A percentile compares a stretch with the other conserved stretches of the same genome.
phyloP scores from a whole-genome alignment of 345 rosid genomes.

The Corchorus olitorius region DNA sequence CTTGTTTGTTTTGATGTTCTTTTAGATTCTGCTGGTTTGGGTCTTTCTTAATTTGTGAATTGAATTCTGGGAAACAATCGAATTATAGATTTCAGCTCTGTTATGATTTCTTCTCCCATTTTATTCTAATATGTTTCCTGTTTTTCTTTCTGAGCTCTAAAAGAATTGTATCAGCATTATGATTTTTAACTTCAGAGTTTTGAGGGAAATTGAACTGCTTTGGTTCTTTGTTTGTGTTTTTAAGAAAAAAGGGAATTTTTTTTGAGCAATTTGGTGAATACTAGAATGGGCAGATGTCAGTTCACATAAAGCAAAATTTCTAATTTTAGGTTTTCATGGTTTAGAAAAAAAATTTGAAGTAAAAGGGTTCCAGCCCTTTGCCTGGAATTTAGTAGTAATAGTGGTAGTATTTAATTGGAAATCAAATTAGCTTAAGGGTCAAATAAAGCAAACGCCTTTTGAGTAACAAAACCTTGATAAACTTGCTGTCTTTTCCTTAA shows the following conservation, averaged over 20 bases:
- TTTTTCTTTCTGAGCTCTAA: neutral
- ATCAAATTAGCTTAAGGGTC: neutral
- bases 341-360: no score
- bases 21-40: neutral
- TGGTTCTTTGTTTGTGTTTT: neutral
- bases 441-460: neutral
- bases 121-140: neutral
- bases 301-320: neutral
- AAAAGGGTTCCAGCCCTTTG: neutral
- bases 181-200: neutral
- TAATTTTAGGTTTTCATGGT: no score
- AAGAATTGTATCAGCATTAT: neutral
- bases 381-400: neutral
- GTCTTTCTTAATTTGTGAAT: neutral
- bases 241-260: neutral
- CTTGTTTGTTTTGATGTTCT: neutral
- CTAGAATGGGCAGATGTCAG: neutral
- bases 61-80: neutral
- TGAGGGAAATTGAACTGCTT: neutral
- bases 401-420: neutral
- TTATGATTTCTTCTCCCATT: neutral
- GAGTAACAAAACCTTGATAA: neutral
- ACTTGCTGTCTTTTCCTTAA: neutral
- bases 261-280: neutral
- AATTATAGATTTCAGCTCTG: neutral